Conservation (phyloP, 169 alveolate genomes). For the Plasmodium cynomolgi region DNA sequence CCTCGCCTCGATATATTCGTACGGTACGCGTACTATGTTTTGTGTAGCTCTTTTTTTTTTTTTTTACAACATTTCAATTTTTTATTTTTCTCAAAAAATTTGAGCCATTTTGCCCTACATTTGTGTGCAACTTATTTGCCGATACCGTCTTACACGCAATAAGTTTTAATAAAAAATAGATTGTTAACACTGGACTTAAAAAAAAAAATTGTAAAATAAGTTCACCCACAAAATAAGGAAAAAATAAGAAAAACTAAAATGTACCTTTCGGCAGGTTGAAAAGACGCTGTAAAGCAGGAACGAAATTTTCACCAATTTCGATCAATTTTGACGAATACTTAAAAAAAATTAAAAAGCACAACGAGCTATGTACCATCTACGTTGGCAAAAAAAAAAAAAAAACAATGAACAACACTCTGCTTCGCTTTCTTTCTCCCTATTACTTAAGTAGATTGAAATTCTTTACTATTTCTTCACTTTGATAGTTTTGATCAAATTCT, state of each 20-base stretch:
- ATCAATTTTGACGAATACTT: background rate
- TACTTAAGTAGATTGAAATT: slow-evolving; percentile 40
- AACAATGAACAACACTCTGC: background rate
- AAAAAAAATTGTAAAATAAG: background rate
- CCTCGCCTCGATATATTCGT: background rate
- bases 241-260: too few species aligned
- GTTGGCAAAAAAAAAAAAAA: background rate
- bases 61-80: background rate
- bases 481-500: slow-evolving; percentile 23
- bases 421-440: background rate
- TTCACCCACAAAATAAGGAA: background rate
- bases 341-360: background rate
- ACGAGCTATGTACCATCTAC: background rate
- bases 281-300: background rate
- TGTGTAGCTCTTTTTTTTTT: background rate
- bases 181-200: background rate
- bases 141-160: background rate
- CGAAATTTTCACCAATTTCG: background rate
- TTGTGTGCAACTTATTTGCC: slow-evolving; percentile 10
- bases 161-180: background rate
- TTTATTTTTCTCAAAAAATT: background rate
- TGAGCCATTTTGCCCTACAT: background rate
- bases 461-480: slow-evolving; percentile 41
- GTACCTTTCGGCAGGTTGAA: background rate
- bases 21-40: background rate